phyloP scores from a whole-genome alignment of 208 protist genomes.

The Vickermania spadyakhi region DNA sequence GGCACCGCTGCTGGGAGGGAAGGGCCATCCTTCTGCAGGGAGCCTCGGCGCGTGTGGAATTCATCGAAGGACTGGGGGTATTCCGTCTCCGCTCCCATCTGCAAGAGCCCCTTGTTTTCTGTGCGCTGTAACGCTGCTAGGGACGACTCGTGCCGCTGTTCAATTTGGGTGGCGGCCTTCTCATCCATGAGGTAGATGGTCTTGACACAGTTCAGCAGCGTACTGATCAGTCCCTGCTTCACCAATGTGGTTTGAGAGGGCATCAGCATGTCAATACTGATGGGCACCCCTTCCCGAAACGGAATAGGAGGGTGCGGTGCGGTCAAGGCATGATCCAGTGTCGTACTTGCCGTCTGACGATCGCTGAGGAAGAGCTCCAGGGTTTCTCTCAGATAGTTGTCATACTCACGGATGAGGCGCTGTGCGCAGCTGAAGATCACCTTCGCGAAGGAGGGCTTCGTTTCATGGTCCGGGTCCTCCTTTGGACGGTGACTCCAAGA shows the following conservation, averaged over 20 bases:
- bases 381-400: neutral
- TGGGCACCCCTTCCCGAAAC: neutral
- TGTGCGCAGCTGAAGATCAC: neutral
- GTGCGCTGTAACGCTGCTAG: neutral
- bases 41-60: neutral
- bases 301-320: neutral
- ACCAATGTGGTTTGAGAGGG: neutral
- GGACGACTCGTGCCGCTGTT: neutral
- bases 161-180: neutral
- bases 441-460: neutral
- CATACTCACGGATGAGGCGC: conserved; percentile 1
- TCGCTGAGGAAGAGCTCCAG: neutral
- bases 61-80: neutral
- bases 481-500: neutral
- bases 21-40: neutral
- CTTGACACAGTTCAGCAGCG: neutral
- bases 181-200: neutral
- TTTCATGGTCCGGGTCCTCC: neutral
- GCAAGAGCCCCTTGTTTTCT: neutral
- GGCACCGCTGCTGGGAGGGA: no score
- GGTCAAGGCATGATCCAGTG: neutral
- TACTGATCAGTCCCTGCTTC: neutral
- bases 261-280: conserved; percentile 1
- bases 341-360: neutral
- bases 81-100: neutral